phyloP scores from a whole-genome alignment of 1,139 yeast genomes.

The Kodamaea sp. region DNA sequence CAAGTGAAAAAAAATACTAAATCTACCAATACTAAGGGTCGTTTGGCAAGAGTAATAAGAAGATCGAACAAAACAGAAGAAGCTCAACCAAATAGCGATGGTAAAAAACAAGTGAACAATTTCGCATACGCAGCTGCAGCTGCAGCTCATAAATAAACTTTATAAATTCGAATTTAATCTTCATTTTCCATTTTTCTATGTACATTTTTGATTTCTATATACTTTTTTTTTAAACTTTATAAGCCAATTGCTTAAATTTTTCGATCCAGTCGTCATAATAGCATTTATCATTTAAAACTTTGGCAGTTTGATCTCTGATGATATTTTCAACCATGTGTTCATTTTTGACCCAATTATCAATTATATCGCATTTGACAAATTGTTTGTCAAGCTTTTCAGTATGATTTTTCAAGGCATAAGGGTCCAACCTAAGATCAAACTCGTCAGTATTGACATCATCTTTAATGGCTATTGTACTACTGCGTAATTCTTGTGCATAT shows the following conservation, averaged over 20 bases:
- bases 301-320: conserved; percentile 31
- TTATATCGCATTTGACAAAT: conserved; percentile 24
- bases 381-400: conserved; percentile 21
- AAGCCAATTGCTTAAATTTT: conserved; percentile 12
- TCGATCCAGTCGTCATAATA: conserved; percentile 34
- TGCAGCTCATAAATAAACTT: conserved; percentile 27
- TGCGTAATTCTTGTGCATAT: conserved; percentile 24
- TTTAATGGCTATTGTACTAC: background rate
- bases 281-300: conserved; percentile 36
- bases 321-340: conserved; percentile 35
- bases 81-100: conserved; percentile 11
- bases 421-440: conserved; percentile 37
- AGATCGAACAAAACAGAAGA: conserved; percentile 6
- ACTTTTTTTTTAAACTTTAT: background rate
- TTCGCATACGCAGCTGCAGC: conserved; percentile 51
- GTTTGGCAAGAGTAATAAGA: background rate
- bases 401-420: conserved; percentile 34
- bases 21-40: conserved; percentile 6
- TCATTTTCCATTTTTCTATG: background rate
- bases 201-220: background rate
- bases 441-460: conserved; percentile 8
- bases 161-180: background rate
- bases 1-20: background rate
- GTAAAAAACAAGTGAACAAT: conserved; percentile 17
- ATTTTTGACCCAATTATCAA: conserved; percentile 38